Base-by-base conservation (phyloP, 208 protist genomes). In the Crithidia thermophila region DNA sequence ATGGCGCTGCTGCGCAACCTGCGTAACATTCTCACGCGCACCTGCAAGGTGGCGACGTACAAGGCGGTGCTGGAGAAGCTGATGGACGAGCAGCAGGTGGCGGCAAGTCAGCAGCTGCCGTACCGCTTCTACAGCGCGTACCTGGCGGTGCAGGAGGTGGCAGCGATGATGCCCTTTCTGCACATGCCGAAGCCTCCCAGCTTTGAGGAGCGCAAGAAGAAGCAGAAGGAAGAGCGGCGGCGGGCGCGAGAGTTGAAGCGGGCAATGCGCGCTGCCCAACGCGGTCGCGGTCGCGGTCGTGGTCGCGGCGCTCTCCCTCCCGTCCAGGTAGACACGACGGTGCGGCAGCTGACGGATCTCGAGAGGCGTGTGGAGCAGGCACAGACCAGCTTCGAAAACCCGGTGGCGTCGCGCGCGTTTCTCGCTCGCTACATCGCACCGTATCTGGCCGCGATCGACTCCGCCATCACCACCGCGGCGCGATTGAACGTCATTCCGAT, bases 1-100 rank as follows among this genome's bases (percentile, higher is more conserved):
- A 98, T 98, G 94, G 97, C 96, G 21, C 95, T 97, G 75, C 77
- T 99, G 47, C 85, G 90, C 50, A 98, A 98, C 70, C 55, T 98
- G n/a, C 84, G 95, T n/a, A 98, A 98, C 80, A 68, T 99, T 10
- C 77, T 98, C 58, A 71, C 88, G 8, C 80, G 78, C n/a, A 78
- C 82, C 30, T 82, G 94, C 56, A 67, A 52, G 13, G 37, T 67
- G 0, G 40, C 36, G 3, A 87, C 95, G 16, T 94, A 98, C 70
- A 31, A 70, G 8, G 39, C 13, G 1, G 53, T 97, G 25, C 39
- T 88, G 33, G 37, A 45, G 11, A 74, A 70, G 13, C 63, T 95
- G 33, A 36, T 42, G 4, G 75, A 72, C 13, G 86, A 91, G 56
- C 83, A 88, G 42, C 67, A 92, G 46, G 84, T 99, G 23, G 75